Conservation (phyloP, 2,329 filamentous ascomycete genomes). For the Scytalidium lignicola region DNA sequence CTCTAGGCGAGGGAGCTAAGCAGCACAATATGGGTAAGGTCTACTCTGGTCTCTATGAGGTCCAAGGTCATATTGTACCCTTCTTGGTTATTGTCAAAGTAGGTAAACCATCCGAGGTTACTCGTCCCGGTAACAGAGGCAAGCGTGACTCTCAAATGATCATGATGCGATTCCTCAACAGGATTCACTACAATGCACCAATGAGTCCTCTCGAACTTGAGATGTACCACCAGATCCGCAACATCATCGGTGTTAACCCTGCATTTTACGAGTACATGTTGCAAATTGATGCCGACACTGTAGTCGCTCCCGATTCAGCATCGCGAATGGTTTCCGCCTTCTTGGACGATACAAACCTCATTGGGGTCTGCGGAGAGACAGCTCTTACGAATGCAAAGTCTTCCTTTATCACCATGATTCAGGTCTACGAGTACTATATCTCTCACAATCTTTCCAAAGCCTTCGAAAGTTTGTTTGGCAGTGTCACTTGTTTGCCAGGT, state of each 20-base stretch:
- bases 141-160: constrained; percentile 99
- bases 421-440: constrained; percentile 99
- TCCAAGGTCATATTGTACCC: constrained; percentile 95
- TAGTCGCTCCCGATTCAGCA: constrained; percentile 82
- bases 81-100: constrained; percentile 97
- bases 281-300: constrained; percentile 95
- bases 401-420: constrained; percentile 97
- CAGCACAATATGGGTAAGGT: constrained; percentile 99
- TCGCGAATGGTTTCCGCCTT: constrained; percentile 91
- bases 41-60: constrained; percentile 96
- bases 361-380: constrained; percentile 92
- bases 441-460: constrained; percentile 96
- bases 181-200: constrained; percentile 91
- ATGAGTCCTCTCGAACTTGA: constrained; percentile 97
- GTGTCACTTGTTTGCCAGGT: constrained; percentile 93
- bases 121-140: constrained; percentile 84
- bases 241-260: constrained; percentile 97
- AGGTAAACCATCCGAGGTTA: constrained; percentile 75
- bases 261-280: constrained; percentile 97
- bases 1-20: constrained; percentile 89
- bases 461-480: constrained; percentile 95
- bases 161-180: constrained; percentile 97
- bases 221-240: constrained; percentile 97
- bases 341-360: constrained; percentile 85
- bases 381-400: constrained; percentile 87